Evolutionary conservation across 2,329 filamentous ascomycete genomes (phyloP).

Genomic region (Arthroderma uncinatum): DNA sequence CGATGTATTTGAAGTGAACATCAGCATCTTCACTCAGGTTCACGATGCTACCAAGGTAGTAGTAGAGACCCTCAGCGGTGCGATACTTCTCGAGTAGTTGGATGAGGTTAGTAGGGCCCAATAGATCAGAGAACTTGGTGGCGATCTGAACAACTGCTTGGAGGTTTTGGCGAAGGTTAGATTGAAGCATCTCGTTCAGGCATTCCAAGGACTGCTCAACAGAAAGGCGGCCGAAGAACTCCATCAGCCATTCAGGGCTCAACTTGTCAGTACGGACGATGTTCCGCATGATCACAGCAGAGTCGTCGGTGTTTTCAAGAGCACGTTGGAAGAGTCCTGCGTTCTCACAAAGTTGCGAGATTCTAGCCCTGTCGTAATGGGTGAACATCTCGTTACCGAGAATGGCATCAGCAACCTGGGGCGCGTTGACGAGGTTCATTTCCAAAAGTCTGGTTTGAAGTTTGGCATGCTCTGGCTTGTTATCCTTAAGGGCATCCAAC

Average conservation of each 20-base stretch:
- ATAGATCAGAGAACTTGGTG: conserved; percentile 93
- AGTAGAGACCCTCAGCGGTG: conserved; percentile 92
- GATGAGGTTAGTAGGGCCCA: conserved; percentile 77
- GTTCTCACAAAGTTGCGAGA: conserved; percentile 85
- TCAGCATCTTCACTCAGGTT: conserved; percentile 92
- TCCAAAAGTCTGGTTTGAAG: conserved; percentile 90
- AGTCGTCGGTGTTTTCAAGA: conserved; percentile 88
- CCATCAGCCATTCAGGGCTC: conserved; percentile 78
- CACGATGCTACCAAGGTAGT: conserved; percentile 95
- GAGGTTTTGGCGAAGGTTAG: conserved; percentile 93
- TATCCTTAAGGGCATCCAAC: conserved; percentile 87
- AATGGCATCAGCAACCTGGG: conserved; percentile 95
- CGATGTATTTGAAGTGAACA: conserved; percentile 98
- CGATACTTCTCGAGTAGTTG: conserved; percentile 96
- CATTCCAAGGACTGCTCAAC: conserved; percentile 92
- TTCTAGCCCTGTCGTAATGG: conserved; percentile 82
- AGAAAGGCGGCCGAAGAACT: conserved; percentile 87
- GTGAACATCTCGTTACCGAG: conserved; percentile 98
- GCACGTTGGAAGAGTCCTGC: conserved; percentile 78
- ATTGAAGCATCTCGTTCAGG: conserved; percentile 89
- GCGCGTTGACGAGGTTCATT: conserved; percentile 95
- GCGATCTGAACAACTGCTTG: conserved; percentile 90
- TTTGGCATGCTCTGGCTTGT: conserved; percentile 83
- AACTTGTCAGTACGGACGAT: conserved; percentile 73
- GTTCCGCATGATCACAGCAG: conserved; percentile 80